Percentiles rank a stretch among this genome's conserved stretches.
Evolutionary conservation across 495 filamentous ascomycete genomes (phyloP).

Genomic region (Daldinia loculata): DNA sequence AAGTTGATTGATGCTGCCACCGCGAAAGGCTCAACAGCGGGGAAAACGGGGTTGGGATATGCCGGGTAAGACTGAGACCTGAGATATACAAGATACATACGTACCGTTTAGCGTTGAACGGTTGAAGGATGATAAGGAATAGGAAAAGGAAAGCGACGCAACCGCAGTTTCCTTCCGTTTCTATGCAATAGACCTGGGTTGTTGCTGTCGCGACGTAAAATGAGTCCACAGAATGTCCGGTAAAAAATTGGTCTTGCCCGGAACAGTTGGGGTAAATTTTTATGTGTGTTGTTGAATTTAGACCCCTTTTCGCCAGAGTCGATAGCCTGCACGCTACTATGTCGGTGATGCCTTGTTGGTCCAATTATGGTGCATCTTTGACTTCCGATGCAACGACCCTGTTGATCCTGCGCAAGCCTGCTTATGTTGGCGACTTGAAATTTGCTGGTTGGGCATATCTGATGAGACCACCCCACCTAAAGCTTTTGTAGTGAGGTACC

Average conservation of each 20-base stretch:
- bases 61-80: background rate
- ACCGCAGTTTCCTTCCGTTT: slow-evolving; percentile 14
- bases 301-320: slow-evolving; percentile 20
- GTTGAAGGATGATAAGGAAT: background rate
- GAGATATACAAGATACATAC: background rate
- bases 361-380: slow-evolving; percentile 29
- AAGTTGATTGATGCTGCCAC: slow-evolving; percentile 28
- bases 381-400: slow-evolving; percentile 30
- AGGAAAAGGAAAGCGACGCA: background rate
- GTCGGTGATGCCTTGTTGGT: slow-evolving; percentile 29
- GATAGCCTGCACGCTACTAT: slow-evolving; percentile 23
- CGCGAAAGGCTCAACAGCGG: slow-evolving; percentile 16
- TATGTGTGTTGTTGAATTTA: slow-evolving; percentile 32
- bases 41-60: slow-evolving; percentile 11
- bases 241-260: slow-evolving; percentile 19
- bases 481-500: slow-evolving; percentile 15
- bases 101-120: slow-evolving; percentile 1
- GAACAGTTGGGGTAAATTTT: slow-evolving; percentile 46
- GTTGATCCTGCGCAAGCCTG: slow-evolving; percentile 38
- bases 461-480: slow-evolving; percentile 31
- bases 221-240: slow-evolving; percentile 34
- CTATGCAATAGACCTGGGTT: slow-evolving; percentile 14
- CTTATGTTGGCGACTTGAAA: slow-evolving; percentile 35
- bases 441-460: slow-evolving; percentile 30
- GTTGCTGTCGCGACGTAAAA: slow-evolving; percentile 32